Base-by-base conservation (phyloP, 371 early-diverging fungal genomes). In the Actinomucor elegans region DNA sequence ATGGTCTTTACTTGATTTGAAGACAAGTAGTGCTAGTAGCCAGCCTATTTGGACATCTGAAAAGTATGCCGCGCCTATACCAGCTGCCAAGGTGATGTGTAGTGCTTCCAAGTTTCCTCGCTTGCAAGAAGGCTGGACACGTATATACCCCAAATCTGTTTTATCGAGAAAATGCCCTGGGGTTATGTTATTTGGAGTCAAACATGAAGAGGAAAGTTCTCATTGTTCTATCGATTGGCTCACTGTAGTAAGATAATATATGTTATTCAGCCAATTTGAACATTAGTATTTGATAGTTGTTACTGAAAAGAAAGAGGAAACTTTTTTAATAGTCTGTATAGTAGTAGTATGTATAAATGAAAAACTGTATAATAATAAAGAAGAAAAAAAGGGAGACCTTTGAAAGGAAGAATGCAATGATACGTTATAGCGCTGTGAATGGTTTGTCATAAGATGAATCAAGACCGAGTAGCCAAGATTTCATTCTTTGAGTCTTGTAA, bases 401-500 rank as follows among this genome's bases (percentile, higher is more conserved):
- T n/a, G n/a, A n/a, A n/a, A n/a, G n/a, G n/a, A n/a, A n/a, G n/a
- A n/a, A n/a, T n/a, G n/a, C n/a, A n/a, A n/a, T n/a, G n/a, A n/a
- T n/a, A n/a, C n/a, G n/a, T n/a, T n/a, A n/a, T n/a, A n/a, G n/a
- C n/a, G n/a, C n/a, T n/a, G n/a, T n/a, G n/a, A n/a, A n/a, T n/a
- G n/a, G n/a, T n/a, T n/a, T n/a, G n/a, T n/a, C n/a, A n/a, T n/a
- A n/a, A n/a, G n/a, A n/a, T n/a, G n/a, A n/a, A n/a, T n/a, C n/a
- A n/a, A n/a, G n/a, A 48, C 14, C 58, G 58, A 4, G 73, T 69
- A 20, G 79, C 75, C 12, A 78, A 52, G 8, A 71, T 57, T 49
- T 75, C 75, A 34, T 68, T 78, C 48, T 69, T 75, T n/a, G 48
- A 37, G 49, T 77, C 77, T 5, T 61, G 60, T 41, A 71, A 29